Base-by-base conservation (phyloP, 2,329 filamentous ascomycete genomes). In the Tolypocladium inflatum region DNA sequence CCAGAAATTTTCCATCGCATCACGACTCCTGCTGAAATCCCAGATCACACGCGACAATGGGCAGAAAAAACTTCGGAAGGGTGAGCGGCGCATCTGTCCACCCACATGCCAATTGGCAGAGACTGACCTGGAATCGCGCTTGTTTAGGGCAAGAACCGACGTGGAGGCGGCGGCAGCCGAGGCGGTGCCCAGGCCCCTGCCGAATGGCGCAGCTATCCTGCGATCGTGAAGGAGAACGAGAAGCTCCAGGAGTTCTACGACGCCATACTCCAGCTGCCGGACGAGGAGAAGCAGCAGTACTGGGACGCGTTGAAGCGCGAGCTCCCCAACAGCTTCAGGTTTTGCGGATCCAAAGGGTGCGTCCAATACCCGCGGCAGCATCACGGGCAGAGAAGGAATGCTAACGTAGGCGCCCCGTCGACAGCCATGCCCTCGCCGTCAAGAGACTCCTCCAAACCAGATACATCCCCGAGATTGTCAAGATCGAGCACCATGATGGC, bases 241-340 rank as follows among this genome's bases (percentile, higher is more conserved):
- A 87, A 87, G 66, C 88, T 96, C 63, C 88, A 97, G 76, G 79
- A 80, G 63, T 97, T 89, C 77, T 99, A 99, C 79, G 87, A 95
- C 70, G 78, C 81, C 61, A 80, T 92, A 37, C 80, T 89, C 7
- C 83, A 91, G 59, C 77, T 97, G 9, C 81, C 88, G 0, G 89
- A 91, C 55, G 84, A 87, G 52, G 93, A 97, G 75, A 85, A 83
- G 67, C 79, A 85, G 58, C 80, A 83, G 11, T 97, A 97, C 74
- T 99, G 94, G 94, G 81, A 83, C 42, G 84, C 89, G 0, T 78
- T 97, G 71, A 84, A 86, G 67, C 84, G 87, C 63, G 92, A 97
- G 70, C 78, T 99, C 55, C 94, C 94, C 58, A 97, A 97, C 77
- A 97, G 92, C 74, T 99, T 97, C 78, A 86, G 94, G 61, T 99